These are phyloP conservation scores for Anethum foeniculum DNA, from an alignment of 140 eudicot genomes.

Conservation along the genomic window DNA sequence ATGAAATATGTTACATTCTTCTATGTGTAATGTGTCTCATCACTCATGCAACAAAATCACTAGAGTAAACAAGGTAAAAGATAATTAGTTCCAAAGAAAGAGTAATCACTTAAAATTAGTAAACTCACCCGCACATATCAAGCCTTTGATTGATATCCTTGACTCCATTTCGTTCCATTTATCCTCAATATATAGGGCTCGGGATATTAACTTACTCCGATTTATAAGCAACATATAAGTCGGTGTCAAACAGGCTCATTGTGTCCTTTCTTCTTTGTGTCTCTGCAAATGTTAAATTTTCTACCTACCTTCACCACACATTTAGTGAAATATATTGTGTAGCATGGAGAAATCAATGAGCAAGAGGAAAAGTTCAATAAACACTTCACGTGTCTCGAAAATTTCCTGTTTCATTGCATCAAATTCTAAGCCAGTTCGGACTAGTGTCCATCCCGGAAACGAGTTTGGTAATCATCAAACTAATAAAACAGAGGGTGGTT, in stretches of 20 bases:
- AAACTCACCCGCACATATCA: constrained; percentile 32
- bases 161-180: constrained; percentile 24
- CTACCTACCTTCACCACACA: background rate
- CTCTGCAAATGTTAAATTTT: background rate
- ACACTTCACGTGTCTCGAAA: constrained; percentile 61
- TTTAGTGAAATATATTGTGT: constrained; percentile 28
- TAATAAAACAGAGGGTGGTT: constrained; percentile 16
- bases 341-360: constrained; percentile 37
- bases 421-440: constrained; percentile 36
- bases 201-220: too few relatives aligned
- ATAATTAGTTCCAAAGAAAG: background rate
- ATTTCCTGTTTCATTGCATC: constrained; percentile 42
- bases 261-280: constrained; percentile 5
- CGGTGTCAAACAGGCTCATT: too few relatives aligned
- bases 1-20: too few relatives aligned
- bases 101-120: background rate
- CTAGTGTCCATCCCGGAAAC: constrained; percentile 7
- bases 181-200: background rate
- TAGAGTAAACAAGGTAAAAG: too few relatives aligned
- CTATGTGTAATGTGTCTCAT: too few relatives aligned
- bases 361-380: constrained; percentile 26
- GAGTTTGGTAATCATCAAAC: constrained; percentile 19
- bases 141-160: constrained; percentile 24
- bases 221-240: too few relatives aligned
- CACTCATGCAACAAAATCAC: too few relatives aligned